Conservation (phyloP, 2,329 filamentous ascomycete species). For the Fusarium acutatum region DNA sequence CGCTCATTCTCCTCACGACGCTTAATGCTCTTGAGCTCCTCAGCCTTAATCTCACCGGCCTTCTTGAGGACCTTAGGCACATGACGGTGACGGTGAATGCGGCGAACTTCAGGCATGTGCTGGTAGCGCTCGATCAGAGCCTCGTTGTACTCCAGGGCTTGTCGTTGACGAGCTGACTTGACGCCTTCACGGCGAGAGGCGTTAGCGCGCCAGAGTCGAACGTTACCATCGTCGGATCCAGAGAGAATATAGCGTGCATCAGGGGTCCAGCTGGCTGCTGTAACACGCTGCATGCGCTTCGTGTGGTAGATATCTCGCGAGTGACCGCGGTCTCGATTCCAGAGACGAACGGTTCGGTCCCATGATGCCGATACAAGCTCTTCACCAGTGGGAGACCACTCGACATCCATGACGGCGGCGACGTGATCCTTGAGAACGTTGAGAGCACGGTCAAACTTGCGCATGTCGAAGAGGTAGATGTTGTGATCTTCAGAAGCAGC, state of each 20-base stretch:
- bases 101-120: conserved; percentile 95
- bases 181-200: conserved; percentile 85
- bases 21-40: conserved; percentile 89
- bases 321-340: conserved; percentile 81
- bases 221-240: conserved; percentile 92
- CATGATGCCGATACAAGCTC: conserved; percentile 91
- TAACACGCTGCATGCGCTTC: conserved; percentile 96
- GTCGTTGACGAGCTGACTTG: conserved; percentile 83
- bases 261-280: conserved; percentile 83
- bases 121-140: conserved; percentile 83
- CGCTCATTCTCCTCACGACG: conserved; percentile 92
- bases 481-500: conserved; percentile 96
- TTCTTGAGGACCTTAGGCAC: conserved; percentile 95
- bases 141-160: conserved; percentile 91
- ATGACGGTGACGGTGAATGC: conserved; percentile 91
- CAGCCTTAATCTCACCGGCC: conserved; percentile 90
- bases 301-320: conserved; percentile 96
- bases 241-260: conserved; percentile 91
- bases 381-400: conserved; percentile 93
- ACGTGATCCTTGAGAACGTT: conserved; percentile 94
- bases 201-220: conserved; percentile 85
- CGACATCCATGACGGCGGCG: conserved; percentile 91
- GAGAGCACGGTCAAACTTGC: conserved; percentile 85
- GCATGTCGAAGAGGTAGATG: conserved; percentile 87
- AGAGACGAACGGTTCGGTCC: conserved; percentile 85